These are phyloP conservation scores for Podila epigama DNA, from an alignment of 192 early-diverging fungal genomes.

Conservation along the genomic window DNA sequence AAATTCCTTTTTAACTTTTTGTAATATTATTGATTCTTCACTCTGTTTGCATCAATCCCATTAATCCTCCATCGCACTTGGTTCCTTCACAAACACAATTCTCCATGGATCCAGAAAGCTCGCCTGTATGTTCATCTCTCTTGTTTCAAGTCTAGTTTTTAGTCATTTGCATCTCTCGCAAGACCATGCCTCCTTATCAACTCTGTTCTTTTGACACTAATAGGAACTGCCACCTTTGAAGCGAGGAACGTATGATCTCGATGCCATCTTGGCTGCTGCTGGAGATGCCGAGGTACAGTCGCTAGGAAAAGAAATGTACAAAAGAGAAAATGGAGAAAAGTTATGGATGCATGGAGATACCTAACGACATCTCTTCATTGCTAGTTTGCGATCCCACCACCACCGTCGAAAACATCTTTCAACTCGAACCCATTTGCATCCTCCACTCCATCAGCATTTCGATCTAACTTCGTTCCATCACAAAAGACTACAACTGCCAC, in stretches of 20 bases:
- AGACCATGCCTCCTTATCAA: not conserved
- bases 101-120: conserved; percentile 43
- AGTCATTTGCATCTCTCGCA: not conserved
- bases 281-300: conserved; percentile 27
- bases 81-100: not conserved
- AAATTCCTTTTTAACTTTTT: too few relatives aligned
- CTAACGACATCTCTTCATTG: not conserved
- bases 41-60: not conserved
- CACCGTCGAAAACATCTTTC: conserved; percentile 34
- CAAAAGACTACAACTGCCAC: conserved; percentile 1
- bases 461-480: conserved; percentile 26
- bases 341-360: not conserved
- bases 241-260: conserved; percentile 43
- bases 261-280: conserved; percentile 43
- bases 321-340: not conserved
- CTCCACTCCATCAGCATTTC: conserved; percentile 27
- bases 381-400: conserved; percentile 42
- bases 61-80: not conserved
- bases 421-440: conserved; percentile 41
- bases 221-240: conserved; percentile 46
- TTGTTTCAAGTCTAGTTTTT: too few relatives aligned
- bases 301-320: too few relatives aligned
- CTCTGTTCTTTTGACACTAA: not conserved
- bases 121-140: conserved; percentile 14
- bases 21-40: not conserved